These are phyloP conservation scores for Chalciporus sp. DNA, from an alignment of 1,284 basidiomycete genomes.

Conservation along the genomic window DNA sequence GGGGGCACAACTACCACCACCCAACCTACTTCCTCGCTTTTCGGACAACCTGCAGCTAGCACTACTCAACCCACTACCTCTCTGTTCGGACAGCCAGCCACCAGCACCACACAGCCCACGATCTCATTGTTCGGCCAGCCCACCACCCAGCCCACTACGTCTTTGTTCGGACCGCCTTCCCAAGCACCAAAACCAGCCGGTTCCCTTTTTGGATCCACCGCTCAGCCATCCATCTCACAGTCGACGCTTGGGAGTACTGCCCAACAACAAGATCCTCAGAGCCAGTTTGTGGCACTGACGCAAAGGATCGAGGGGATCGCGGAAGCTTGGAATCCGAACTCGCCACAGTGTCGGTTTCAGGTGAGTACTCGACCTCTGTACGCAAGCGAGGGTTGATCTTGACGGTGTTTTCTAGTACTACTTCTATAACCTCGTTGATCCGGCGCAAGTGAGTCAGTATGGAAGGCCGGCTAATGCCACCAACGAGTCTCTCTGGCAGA, in stretches of 20 bases:
- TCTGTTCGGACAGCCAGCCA: background rate
- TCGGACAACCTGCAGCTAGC: background rate
- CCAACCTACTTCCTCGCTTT: background rate
- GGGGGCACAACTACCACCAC: background rate
- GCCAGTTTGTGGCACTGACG: constrained; percentile 58
- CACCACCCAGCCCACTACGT: constrained; percentile 24
- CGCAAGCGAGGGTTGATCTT: constrained; percentile 2
- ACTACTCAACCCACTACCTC: background rate
- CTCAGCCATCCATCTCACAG: constrained; percentile 28
- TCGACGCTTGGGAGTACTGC: constrained; percentile 34
- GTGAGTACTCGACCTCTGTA: constrained; percentile 42
- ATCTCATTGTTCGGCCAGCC: constrained; percentile 13
- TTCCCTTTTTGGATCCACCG: constrained; percentile 37
- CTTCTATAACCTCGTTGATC: constrained; percentile 88
- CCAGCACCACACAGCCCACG: background rate
- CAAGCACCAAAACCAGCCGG: constrained; percentile 32
- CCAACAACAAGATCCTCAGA: constrained; percentile 59
- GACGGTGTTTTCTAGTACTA: constrained; percentile 53
- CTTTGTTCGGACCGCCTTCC: constrained; percentile 33
- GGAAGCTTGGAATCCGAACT: constrained; percentile 72
- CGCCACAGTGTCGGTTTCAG: constrained; percentile 80
- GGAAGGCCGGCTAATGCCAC: constrained; percentile 74
- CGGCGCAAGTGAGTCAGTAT: constrained; percentile 67
- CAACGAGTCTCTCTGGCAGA: constrained; percentile 80
- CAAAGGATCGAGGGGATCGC: constrained; percentile 70